phyloP scores from a whole-genome alignment of 805 yeast species.

The Isabelozyma heimii region DNA sequence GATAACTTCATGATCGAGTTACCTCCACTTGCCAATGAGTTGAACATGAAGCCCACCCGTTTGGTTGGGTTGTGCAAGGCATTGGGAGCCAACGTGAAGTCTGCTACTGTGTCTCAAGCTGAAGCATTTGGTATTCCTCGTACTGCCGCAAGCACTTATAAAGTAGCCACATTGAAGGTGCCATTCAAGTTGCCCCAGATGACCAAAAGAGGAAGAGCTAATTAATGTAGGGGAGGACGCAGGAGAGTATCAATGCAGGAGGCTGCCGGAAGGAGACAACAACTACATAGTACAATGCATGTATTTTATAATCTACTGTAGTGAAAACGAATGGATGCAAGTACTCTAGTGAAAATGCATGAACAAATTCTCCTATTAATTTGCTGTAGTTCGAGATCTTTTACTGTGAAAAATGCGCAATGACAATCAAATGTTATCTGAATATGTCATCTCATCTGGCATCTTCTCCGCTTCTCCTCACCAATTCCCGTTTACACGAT shows the following conservation, averaged over 20 bases:
- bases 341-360: too few relatives aligned
- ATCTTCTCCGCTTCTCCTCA: neutral
- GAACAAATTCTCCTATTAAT: too few relatives aligned
- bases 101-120: slow-evolving; percentile 70
- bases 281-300: too few relatives aligned
- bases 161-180: slow-evolving; percentile 79
- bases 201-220: slow-evolving; percentile 55
- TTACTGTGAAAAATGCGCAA: neutral
- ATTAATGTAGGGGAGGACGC: too few relatives aligned
- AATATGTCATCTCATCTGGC: neutral
- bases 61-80: slow-evolving; percentile 68
- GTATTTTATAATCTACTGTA: too few relatives aligned
- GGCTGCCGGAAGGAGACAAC: too few relatives aligned
- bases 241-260: too few relatives aligned
- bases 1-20: slow-evolving; percentile 74
- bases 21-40: slow-evolving; percentile 79
- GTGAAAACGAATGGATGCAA: too few relatives aligned
- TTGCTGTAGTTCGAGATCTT: too few relatives aligned
- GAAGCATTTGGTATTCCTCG: slow-evolving; percentile 69
- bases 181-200: slow-evolving; percentile 89
- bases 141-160: slow-evolving; percentile 58
- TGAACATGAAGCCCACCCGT: slow-evolving; percentile 75
- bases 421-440: neutral
- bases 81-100: slow-evolving; percentile 77
- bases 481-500: neutral